Percentiles rank a stretch among this genome's conserved stretches.
These are phyloP conservation scores for Cardamine occulta DNA, from an alignment of 345 rosid genomes.

Conservation along the genomic window DNA sequence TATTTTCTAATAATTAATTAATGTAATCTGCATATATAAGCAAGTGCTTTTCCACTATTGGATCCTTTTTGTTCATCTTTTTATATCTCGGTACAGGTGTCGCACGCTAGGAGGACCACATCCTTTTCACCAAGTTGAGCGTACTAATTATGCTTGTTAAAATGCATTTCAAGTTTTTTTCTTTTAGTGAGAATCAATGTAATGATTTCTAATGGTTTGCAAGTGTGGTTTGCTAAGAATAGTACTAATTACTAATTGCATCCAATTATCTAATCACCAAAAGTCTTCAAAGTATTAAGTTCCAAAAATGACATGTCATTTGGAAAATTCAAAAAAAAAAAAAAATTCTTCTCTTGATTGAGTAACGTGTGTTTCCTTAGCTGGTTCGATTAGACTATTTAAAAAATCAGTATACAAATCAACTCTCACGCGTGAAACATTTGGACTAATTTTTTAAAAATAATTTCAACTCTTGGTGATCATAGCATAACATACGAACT, in stretches of 20 bases:
- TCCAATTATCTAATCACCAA: too few relatives aligned
- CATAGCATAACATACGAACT: too few relatives aligned
- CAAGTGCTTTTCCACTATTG: slow-evolving; percentile 37
- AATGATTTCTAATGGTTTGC: not conserved
- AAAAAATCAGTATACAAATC: not conserved
- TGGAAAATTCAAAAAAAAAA: too few relatives aligned
- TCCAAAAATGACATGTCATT: not conserved
- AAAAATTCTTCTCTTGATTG: not conserved
- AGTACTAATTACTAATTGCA: not conserved
- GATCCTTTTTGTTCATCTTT: slow-evolving; percentile 32
- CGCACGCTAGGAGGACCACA: slow-evolving; percentile 49
- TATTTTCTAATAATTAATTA: not conserved
- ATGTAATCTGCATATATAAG: slow-evolving; percentile 5
- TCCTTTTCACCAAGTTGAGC: slow-evolving; percentile 6
- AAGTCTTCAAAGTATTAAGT: not conserved
- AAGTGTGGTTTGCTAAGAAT: not conserved
- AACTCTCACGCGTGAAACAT: not conserved
- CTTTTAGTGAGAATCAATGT: not conserved
- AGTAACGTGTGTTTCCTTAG: not conserved
- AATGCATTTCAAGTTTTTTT: slow-evolving; percentile 2
- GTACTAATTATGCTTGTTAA: not conserved
- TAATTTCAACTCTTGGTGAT: not conserved
- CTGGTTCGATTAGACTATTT: not conserved
- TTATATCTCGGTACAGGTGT: slow-evolving; percentile 43
- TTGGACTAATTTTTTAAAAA: not conserved